A percentile compares a stretch with the other conserved stretches of the same genome.
Conservation (phyloP, 1,284 basidiomycete genomes). For the Neolentinus lepideus region DNA sequence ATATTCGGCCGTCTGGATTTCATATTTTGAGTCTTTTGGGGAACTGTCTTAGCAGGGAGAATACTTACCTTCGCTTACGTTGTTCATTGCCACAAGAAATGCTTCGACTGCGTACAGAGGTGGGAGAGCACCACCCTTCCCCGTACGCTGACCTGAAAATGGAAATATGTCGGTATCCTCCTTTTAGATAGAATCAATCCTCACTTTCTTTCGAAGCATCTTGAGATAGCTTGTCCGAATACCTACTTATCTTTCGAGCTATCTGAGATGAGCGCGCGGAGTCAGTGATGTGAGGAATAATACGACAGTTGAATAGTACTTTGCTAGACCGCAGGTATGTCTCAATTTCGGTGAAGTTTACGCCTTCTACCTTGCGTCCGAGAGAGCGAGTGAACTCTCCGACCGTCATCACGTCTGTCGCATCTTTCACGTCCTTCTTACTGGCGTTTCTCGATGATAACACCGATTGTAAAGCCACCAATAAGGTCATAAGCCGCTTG, state of each 20-base stretch:
- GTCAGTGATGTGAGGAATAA: no score
- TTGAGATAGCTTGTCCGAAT: constrained; percentile 55
- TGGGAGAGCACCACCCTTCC: constrained; percentile 21
- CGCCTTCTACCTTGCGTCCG: constrained; percentile 60
- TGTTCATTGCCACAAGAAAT: constrained; percentile 79
- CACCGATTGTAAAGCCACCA: constrained; percentile 61
- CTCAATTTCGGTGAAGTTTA: constrained; percentile 82
- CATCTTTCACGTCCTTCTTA: constrained; percentile 10
- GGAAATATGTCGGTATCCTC: neutral
- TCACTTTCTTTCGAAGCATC: constrained; percentile 21
- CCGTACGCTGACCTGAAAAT: neutral
- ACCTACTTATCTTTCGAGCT: constrained; percentile 73
- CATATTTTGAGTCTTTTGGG: neutral
- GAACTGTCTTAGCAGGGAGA: constrained; percentile 11
- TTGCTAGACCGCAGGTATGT: constrained; percentile 83
- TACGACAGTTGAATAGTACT: no score
- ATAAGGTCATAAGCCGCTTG: constrained; percentile 68
- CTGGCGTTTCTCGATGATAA: constrained; percentile 39
- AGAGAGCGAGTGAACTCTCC: constrained; percentile 59
- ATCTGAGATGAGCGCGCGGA: no score
- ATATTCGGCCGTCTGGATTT: constrained; percentile 56
- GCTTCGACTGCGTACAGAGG: constrained; percentile 82
- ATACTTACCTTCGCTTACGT: constrained; percentile 72
- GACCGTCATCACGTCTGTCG: constrained; percentile 57
- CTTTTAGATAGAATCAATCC: constrained; percentile 13